Base-by-base conservation (phyloP, 1,284 basidiomycete species). In the Athelia sp. region DNA sequence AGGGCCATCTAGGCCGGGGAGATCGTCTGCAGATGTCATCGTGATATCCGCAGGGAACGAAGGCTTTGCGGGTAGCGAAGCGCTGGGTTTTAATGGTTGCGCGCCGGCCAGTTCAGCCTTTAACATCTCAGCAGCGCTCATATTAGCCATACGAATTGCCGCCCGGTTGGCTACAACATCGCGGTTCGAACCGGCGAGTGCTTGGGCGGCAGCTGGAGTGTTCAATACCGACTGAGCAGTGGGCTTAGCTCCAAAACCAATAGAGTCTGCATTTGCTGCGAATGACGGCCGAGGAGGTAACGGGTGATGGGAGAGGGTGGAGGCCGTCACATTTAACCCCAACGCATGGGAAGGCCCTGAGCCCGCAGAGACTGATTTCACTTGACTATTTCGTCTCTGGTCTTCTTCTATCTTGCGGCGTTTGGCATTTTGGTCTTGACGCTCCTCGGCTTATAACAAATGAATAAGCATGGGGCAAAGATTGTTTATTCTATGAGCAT, bases 91-190 rank as follows among this genome's bases (percentile, higher is more conserved):
- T 49, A 83, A 73, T 48, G 84, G 82, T 48, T 76, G 62, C 48
- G 83, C 69, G 34, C 85, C 85, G 52, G 83, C 81, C 56, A 99
- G 70, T 69, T 98, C 91, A 47, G 93, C 94, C 69, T 93, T 95
- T 58, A 99, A 76, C 64, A 87, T 82, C 63, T 98, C 91, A 50
- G 94, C 95, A 42, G 96, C 96, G 69, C 84, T 92, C 79, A 98
- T 83, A 64, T 99, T 98, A 14, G 95, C 96, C 81, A 97, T 87
- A 51, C 95, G 83, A 56, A 96, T 93, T 19, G 90, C 90, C 56
- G 81, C 79, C 50, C 92, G 82, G 64, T 96, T 96, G 48, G 86
- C 84, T 40, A 94, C 90, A 50, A 95, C 81, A 64, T 94, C 91
- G 56, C 80, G 79, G 68, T 95, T 93, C 24, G 87, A 89, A 21